These are phyloP conservation scores for Euphorbia schlechtendalii DNA, from an alignment of 441 rosid species.

Conservation along the genomic window DNA sequence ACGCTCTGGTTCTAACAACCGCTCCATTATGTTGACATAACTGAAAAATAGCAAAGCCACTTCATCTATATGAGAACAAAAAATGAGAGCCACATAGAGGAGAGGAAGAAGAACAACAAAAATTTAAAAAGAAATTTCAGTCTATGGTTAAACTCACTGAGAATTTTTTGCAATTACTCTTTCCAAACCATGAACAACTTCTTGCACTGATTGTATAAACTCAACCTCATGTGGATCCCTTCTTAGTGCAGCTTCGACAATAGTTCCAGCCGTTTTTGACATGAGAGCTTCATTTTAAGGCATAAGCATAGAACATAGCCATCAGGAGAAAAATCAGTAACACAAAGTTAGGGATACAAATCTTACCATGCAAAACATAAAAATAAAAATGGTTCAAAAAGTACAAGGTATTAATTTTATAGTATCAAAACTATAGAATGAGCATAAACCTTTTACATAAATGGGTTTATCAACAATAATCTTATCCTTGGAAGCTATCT, in stretches of 20 bases:
- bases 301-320: conserved; percentile 13
- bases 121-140: neutral
- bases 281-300: conserved; percentile 77
- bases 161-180: conserved; percentile 95
- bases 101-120: neutral
- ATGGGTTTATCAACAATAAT: conserved; percentile 80
- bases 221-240: conserved; percentile 97
- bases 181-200: conserved; percentile 94
- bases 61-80: conserved; percentile 18
- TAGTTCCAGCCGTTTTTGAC: conserved; percentile 99
- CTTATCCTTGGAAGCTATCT: conserved; percentile 94
- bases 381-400: neutral
- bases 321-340: conserved; percentile 13
- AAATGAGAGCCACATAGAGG: neutral
- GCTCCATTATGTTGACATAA: conserved; percentile 95
- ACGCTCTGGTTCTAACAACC: conserved; percentile 90
- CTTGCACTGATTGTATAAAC: conserved; percentile 92
- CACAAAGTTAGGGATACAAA: conserved; percentile 12
- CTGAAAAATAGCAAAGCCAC: conserved; percentile 38
- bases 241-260: conserved; percentile 78
- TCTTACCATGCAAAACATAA: conserved; percentile 9
- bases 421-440: conserved; percentile 5
- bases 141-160: conserved; percentile 55
- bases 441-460: conserved; percentile 73
- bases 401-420: neutral